Percentiles rank a stretch among this genome's conserved stretches.
Conservation (phyloP, 2,329 filamentous ascomycete genomes). For the Sporothrix schenckii region DNA sequence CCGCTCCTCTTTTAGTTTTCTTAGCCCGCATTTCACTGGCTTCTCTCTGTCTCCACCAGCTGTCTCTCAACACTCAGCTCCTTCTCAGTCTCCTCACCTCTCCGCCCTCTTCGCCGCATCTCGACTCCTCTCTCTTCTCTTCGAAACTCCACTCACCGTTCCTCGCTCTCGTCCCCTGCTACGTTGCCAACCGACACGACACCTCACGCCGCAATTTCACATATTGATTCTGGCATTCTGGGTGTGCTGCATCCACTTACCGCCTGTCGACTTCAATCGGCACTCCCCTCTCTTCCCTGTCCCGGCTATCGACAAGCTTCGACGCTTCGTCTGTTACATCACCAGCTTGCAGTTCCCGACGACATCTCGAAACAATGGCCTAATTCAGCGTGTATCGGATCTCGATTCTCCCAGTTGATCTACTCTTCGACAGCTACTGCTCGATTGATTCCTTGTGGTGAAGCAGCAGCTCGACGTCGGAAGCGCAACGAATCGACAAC, state of each 20-base stretch:
- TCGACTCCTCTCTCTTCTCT: neutral
- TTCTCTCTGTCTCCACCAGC: neutral
- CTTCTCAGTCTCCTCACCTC: neutral
- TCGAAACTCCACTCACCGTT: neutral
- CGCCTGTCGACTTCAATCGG: neutral
- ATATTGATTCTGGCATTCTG: neutral
- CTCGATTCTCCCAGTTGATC: neutral
- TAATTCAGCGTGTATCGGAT: neutral
- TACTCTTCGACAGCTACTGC: neutral
- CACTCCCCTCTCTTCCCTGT: neutral
- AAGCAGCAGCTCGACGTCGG: neutral
- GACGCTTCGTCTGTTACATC: neutral
- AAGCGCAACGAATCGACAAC: conserved; percentile 2
- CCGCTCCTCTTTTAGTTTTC: conserved; percentile 13
- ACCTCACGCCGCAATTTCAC: neutral
- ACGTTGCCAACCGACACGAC: neutral
- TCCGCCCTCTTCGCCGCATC: conserved; percentile 15
- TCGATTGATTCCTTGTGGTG: neutral
- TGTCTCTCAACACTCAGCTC: conserved; percentile 24
- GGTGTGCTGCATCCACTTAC: neutral
- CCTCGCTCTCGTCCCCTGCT: neutral
- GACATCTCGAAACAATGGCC: conserved; percentile 11
- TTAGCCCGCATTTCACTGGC: conserved; percentile 19
- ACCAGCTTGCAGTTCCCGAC: neutral
- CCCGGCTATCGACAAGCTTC: neutral